phyloP scores from a whole-genome alignment of 768 basidiomycete species.

The Favolaschia claudopus region DNA sequence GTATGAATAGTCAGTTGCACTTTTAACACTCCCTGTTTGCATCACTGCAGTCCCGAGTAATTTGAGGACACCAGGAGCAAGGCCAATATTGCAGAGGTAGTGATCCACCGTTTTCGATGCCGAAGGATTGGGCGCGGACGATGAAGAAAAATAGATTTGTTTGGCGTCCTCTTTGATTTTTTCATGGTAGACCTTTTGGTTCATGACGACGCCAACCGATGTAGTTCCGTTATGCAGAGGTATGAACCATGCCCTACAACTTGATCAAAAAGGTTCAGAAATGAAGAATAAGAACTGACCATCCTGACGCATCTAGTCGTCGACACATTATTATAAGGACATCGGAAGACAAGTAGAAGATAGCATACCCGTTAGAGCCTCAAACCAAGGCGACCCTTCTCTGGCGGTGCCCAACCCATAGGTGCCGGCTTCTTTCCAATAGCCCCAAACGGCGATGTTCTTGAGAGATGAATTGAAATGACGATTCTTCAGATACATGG shows the following conservation, averaged over 20 bases:
- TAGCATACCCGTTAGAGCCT: conserved; percentile 68
- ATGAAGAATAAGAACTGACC: conserved; percentile 30
- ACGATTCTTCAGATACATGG: conserved; percentile 72
- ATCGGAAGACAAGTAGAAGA: neutral
- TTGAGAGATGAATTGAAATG: conserved; percentile 72
- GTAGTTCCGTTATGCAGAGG: conserved; percentile 71
- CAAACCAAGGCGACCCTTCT: conserved; percentile 72
- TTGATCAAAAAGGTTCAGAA: neutral
- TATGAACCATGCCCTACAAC: conserved; percentile 66
- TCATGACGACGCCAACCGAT: conserved; percentile 69
- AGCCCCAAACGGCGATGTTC: conserved; percentile 83
- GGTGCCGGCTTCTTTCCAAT: conserved; percentile 64
- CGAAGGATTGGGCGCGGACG: conserved; percentile 34
- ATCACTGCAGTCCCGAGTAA: conserved; percentile 38
- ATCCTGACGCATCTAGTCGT: conserved; percentile 66
- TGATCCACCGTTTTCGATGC: conserved; percentile 29
- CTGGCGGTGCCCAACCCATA: conserved; percentile 60
- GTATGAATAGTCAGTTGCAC: conserved; percentile 70
- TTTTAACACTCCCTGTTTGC: conserved; percentile 53
- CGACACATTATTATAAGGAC: neutral
- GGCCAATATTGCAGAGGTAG: conserved; percentile 33
- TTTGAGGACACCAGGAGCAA: conserved; percentile 36
- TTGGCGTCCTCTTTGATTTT: conserved; percentile 33
- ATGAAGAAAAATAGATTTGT: conserved; percentile 38
- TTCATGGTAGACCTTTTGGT: conserved; percentile 56